phyloP scores from a whole-genome alignment of 2,329 filamentous ascomycete species.

The Aspergillus amoenus region DNA sequence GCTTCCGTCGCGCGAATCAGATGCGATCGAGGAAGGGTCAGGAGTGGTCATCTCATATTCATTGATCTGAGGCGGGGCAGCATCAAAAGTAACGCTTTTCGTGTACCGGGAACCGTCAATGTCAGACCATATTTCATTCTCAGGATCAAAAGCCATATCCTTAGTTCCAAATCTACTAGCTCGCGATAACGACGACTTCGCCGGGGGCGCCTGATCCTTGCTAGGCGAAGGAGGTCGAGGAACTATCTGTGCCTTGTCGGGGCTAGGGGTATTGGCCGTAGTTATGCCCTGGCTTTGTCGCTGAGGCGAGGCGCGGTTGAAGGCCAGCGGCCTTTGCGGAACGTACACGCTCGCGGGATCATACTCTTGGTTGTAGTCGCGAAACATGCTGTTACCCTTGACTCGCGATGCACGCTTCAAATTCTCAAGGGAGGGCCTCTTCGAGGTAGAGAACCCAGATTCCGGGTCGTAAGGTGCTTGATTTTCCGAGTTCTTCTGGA shows the following conservation, averaged over 20 bases:
- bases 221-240: conserved; percentile 56
- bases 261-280: conserved; percentile 42
- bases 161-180: conserved; percentile 60
- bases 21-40: conserved; percentile 87
- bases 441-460: conserved; percentile 68
- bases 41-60: conserved; percentile 98
- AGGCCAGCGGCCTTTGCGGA: conserved; percentile 78
- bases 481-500: conserved; percentile 69
- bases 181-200: conserved; percentile 82
- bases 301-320: conserved; percentile 53
- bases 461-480: conserved; percentile 57
- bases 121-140: conserved; percentile 67
- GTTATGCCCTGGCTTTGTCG: conserved; percentile 68
- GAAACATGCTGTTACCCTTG: conserved; percentile 96
- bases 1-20: conserved; percentile 87
- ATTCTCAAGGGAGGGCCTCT: conserved; percentile 90
- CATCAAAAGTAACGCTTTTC: conserved; percentile 97
- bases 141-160: conserved; percentile 63
- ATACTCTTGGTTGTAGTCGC: conserved; percentile 90
- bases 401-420: conserved; percentile 92
- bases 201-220: conserved; percentile 73
- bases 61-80: conserved; percentile 87
- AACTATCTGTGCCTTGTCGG: conserved; percentile 17
- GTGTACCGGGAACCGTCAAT: conserved; percentile 74
- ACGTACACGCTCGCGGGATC: conserved; percentile 75